These are phyloP conservation scores for Linnemannia schmuckeri DNA, from an alignment of 192 early-diverging fungal species.

Conservation along the genomic window DNA sequence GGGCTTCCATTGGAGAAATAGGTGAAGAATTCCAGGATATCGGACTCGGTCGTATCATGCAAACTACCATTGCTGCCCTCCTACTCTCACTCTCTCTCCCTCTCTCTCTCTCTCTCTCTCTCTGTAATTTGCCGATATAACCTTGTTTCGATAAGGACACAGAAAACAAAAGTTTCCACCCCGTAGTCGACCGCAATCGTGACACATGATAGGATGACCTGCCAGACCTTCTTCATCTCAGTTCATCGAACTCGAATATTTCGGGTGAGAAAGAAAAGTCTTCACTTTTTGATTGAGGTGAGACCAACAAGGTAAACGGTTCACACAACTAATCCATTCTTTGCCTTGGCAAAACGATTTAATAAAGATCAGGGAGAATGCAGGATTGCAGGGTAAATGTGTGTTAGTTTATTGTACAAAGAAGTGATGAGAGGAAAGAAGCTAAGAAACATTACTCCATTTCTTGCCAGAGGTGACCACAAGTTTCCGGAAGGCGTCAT, in stretches of 20 bases:
- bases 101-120: neutral
- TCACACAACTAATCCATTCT: neutral
- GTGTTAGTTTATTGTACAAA: neutral
- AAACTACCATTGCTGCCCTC: neutral
- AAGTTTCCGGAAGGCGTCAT: slow-evolving; percentile 54
- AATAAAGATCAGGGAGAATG: neutral
- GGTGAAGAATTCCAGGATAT: neutral
- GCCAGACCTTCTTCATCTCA: neutral
- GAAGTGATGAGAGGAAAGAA: neutral
- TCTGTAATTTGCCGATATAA: neutral
- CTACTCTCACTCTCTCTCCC: neutral
- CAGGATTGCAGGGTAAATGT: neutral
- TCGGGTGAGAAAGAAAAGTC: neutral
- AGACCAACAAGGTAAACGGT: neutral
- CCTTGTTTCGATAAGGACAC: neutral
- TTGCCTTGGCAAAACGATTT: neutral
- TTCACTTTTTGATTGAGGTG: neutral
- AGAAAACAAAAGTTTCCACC: neutral
- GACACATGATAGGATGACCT: neutral
- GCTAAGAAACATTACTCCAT: slow-evolving; percentile 35
- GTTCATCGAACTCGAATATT: neutral
- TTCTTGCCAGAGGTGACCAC: slow-evolving; percentile 50
- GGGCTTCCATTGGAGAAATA: neutral
- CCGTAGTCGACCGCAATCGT: neutral
- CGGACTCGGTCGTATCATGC: neutral